phyloP scores from a whole-genome alignment of 2,329 filamentous ascomycete genomes.

The Zymoseptoria passerinii region DNA sequence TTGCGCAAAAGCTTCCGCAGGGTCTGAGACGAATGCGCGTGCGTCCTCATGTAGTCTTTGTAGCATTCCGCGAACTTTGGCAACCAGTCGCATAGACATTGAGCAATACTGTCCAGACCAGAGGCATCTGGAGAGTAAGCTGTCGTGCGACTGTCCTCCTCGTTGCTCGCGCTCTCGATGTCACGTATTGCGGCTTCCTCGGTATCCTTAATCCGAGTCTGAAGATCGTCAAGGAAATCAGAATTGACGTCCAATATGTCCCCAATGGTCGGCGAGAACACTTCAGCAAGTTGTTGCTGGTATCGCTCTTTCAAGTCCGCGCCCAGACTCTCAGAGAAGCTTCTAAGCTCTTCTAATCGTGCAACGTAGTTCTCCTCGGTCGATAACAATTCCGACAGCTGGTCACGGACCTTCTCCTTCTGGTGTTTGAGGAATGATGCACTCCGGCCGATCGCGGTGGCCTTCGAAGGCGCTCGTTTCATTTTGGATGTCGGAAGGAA shows the following conservation, averaged over 20 bases:
- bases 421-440: slow-evolving; percentile 72
- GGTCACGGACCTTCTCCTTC: slow-evolving; percentile 75
- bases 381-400: slow-evolving; percentile 82
- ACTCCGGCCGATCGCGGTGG: slow-evolving; percentile 68
- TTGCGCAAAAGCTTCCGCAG: slow-evolving; percentile 69
- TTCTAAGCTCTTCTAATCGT: slow-evolving; percentile 58
- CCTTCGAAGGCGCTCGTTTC: slow-evolving; percentile 77
- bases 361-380: slow-evolving; percentile 91
- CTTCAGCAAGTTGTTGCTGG: slow-evolving; percentile 56
- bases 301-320: slow-evolving; percentile 56
- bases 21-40: slow-evolving; percentile 75
- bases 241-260: slow-evolving; percentile 75
- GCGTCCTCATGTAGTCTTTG: slow-evolving; percentile 83
- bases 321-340: slow-evolving; percentile 73
- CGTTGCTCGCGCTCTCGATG: slow-evolving; percentile 51
- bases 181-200: slow-evolving; percentile 72
- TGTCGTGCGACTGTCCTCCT: slow-evolving; percentile 8
- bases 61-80: slow-evolving; percentile 88
- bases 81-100: slow-evolving; percentile 81
- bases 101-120: slow-evolving; percentile 69
- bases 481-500: slow-evolving; percentile 81
- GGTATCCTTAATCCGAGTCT: slow-evolving; percentile 68
- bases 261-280: slow-evolving; percentile 71
- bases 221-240: slow-evolving; percentile 68
- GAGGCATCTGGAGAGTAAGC: background rate